Conservation (phyloP, 2,329 filamentous ascomycete species). For the Falciphora oryzae region DNA sequence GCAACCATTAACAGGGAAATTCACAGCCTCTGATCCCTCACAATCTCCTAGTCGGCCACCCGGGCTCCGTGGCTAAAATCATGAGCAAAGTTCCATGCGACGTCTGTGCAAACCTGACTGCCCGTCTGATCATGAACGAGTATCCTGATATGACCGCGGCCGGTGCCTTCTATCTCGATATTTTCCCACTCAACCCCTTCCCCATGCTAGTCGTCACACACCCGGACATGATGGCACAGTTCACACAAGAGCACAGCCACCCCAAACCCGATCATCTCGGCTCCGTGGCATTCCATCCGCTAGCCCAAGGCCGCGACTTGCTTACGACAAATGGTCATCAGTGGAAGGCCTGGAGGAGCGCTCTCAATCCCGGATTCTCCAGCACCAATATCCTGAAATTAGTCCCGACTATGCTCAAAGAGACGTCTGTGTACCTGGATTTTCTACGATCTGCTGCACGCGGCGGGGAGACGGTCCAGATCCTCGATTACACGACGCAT, state of each 20-base stretch:
- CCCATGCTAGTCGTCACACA: constrained; percentile 31
- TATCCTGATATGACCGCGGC: constrained; percentile 24
- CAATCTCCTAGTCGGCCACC: constrained; percentile 28
- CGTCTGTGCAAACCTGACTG: constrained; percentile 19
- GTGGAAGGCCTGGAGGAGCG: constrained; percentile 30
- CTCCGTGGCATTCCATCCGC: constrained; percentile 21
- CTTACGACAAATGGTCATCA: constrained; percentile 30
- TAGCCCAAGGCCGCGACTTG: constrained; percentile 27
- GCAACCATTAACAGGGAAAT: too few species aligned
- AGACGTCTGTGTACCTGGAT: constrained; percentile 21
- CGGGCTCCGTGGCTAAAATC: constrained; percentile 21
- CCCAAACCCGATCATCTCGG: constrained; percentile 27
- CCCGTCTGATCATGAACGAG: constrained; percentile 20
- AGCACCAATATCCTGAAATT: constrained; percentile 29
- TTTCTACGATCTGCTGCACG: constrained; percentile 18
- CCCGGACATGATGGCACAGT: constrained; percentile 31
- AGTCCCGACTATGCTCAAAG: constrained; percentile 27
- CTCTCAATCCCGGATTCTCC: constrained; percentile 35
- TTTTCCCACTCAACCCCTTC: constrained; percentile 28
- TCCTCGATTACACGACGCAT: constrained; percentile 21
- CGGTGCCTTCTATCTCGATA: constrained; percentile 30
- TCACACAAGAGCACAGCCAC: constrained; percentile 29
- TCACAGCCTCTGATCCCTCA: constrained; percentile 28
- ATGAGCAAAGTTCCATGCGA: constrained; percentile 24
- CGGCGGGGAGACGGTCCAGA: constrained; percentile 19